Evolutionary conservation across 805 yeast species (phyloP).

Genomic region (Metschnikowia henanensis): DNA sequence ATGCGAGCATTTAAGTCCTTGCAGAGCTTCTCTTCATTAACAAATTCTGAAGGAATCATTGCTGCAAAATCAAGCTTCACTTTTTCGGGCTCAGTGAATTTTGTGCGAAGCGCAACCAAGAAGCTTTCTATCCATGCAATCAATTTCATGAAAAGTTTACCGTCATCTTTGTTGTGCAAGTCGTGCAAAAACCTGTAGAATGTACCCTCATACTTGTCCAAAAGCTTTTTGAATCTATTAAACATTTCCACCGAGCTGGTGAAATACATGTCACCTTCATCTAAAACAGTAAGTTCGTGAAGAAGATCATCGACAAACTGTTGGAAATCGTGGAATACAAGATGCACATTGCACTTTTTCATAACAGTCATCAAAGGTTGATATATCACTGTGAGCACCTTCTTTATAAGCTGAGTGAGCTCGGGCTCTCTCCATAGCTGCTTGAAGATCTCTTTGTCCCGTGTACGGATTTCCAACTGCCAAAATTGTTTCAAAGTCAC

Average conservation of each 20-base stretch:
- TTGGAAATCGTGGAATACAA: slow-evolving; percentile 50
- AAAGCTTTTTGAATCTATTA: slow-evolving; percentile 59
- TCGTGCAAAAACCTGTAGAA: slow-evolving; percentile 77
- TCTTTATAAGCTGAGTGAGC: slow-evolving; percentile 70
- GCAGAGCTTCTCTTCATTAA: slow-evolving; percentile 34
- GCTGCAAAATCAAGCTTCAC: slow-evolving; percentile 46
- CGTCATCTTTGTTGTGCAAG: slow-evolving; percentile 75
- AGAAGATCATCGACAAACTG: slow-evolving; percentile 52
- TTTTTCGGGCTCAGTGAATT: slow-evolving; percentile 44
- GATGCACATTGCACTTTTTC: slow-evolving; percentile 62
- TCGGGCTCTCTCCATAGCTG: slow-evolving; percentile 86
- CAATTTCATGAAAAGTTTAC: slow-evolving; percentile 68
- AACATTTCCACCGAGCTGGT: slow-evolving; percentile 59
- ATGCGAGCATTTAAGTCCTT: slow-evolving; percentile 43
- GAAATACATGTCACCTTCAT: slow-evolving; percentile 53
- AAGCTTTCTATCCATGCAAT: slow-evolving; percentile 73
- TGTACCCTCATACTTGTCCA: slow-evolving; percentile 70
- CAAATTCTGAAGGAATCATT: slow-evolving; percentile 15
- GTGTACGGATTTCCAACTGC: slow-evolving; percentile 61
- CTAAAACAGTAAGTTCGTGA: slow-evolving; percentile 59
- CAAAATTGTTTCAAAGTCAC: slow-evolving; percentile 60
- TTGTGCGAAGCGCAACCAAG: slow-evolving; percentile 60
- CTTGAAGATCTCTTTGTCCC: slow-evolving; percentile 74
- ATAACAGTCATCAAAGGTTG: slow-evolving; percentile 72
- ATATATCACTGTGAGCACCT: slow-evolving; percentile 68